Percentiles rank a stretch among this genome's conserved stretches.
Evolutionary conservation across 768 basidiomycete species (phyloP).

Genomic region (Polyporus arcularius): DNA sequence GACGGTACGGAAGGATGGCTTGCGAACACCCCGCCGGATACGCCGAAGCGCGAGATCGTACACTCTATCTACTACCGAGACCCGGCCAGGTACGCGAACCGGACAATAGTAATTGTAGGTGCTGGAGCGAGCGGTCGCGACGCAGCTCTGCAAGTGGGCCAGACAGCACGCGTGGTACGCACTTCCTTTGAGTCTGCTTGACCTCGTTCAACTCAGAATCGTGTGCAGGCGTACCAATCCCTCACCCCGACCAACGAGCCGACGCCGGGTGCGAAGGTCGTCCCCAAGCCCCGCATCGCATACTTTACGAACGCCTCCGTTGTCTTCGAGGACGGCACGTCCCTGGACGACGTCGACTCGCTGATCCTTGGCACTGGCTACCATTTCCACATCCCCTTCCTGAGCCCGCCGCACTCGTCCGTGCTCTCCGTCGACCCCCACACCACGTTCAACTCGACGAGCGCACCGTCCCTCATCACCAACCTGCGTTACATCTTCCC

Average conservation of each 20-base stretch:
- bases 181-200: background rate
- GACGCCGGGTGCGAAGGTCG: conserved; percentile 25
- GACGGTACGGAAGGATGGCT: conserved; percentile 54
- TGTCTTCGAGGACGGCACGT: conserved; percentile 50
- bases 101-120: conserved; percentile 51
- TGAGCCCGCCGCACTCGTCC: conserved; percentile 27
- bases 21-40: conserved; percentile 23
- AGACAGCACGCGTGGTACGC: conserved; percentile 44
- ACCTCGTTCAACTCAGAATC: background rate
- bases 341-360: conserved; percentile 40
- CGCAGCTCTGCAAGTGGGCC: conserved; percentile 42
- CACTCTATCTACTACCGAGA: conserved; percentile 58
- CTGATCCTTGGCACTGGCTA: conserved; percentile 61
- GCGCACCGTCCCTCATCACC: conserved; percentile 37
- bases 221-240: conserved; percentile 37
- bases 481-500: conserved; percentile 60
- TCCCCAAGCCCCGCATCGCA: conserved; percentile 45
- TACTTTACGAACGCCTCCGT: conserved; percentile 47
- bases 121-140: conserved; percentile 51
- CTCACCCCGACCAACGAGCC: conserved; percentile 24
- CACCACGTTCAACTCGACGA: conserved; percentile 23
- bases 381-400: conserved; percentile 52
- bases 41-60: conserved; percentile 39
- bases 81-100: conserved; percentile 43
- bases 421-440: conserved; percentile 21